phyloP scores from a whole-genome alignment of 768 basidiomycete species.

The Lactarius sanguifluus region DNA sequence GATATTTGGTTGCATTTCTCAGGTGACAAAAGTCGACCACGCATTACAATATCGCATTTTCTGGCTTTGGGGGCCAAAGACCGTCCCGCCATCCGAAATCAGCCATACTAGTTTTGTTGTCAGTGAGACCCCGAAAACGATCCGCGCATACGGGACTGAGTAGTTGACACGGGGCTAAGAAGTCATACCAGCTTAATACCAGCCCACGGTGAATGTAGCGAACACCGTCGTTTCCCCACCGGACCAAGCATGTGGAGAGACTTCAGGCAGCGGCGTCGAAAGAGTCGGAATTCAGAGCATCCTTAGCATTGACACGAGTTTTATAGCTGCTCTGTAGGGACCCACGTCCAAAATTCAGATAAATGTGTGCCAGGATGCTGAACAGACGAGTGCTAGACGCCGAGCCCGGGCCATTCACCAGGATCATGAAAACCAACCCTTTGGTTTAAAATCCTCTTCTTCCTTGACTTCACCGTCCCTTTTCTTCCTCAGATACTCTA shows the following conservation, averaged over 20 bases:
- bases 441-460: conserved; percentile 48
- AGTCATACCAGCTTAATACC: background rate
- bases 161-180: background rate
- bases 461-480: conserved; percentile 62
- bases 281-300: background rate
- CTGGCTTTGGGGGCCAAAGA: background rate
- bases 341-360: background rate
- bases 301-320: background rate
- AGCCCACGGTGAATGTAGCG: background rate
- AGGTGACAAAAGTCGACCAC: background rate
- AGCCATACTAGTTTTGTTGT: background rate
- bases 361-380: background rate
- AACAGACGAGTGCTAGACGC: background rate
- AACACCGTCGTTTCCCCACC: background rate
- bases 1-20: background rate
- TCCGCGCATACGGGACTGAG: background rate
- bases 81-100: background rate
- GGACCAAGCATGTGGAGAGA: background rate
- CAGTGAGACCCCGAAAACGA: background rate
- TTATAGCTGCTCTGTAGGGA: background rate
- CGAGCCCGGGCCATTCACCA: background rate
- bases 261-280: background rate
- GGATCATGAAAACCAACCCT: conserved; percentile 53
- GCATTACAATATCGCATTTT: background rate
- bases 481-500: conserved; percentile 63